Evolutionary conservation across 805 yeast genomes (phyloP), one percentile per base, ranked within the genome.

Genomic region (Cyberlindnera petersonii): DNA sequence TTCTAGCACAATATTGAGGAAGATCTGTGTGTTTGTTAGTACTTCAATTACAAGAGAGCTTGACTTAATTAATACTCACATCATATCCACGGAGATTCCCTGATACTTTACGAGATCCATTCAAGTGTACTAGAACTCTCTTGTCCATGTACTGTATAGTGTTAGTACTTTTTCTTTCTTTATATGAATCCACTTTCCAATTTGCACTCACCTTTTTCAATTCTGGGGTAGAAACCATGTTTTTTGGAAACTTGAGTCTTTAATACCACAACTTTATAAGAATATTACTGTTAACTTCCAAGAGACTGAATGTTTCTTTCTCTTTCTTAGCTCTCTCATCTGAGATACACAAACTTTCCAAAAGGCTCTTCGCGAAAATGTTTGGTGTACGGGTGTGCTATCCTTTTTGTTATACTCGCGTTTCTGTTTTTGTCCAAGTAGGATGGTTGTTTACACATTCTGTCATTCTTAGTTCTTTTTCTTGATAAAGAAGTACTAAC

Each of bases 1-100:
- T 32, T 79, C 85, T 26, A 85, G 58, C 1, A 85, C 86, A 18
- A 84, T 63, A 53, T 85, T 85, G 51, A 85, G 58, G 55, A 83
- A 84, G n/a, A 75, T 63, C 75, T 69, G 37, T n/a, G 13, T 13
- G 17, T 4, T 23, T 13, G 35, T 32, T 32, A 32, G 35, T 24
- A 32, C n/a, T 6, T 4, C 24, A 29, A 5, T 7, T 19, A 18
- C 5, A 18, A 29, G n/a, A 31, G 8, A 16, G 6, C 5, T 7
- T 9, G 21, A 31, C n/a, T n/a, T n/a, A 21, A 20, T 8, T 7
- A 4, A 4, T 10, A 44, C 48, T 41, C 23, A 41, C 48, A 57
- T 91, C 98, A 59, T 79, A 91, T 2, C 98, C 98, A 52, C 86
- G 69, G 39, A 91, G 70, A 10, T 75, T 74, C 2, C 98, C 98